Evolutionary conservation across 2,329 filamentous ascomycete species (phyloP).

Genomic region (Pestalotiopsis sp.): DNA sequence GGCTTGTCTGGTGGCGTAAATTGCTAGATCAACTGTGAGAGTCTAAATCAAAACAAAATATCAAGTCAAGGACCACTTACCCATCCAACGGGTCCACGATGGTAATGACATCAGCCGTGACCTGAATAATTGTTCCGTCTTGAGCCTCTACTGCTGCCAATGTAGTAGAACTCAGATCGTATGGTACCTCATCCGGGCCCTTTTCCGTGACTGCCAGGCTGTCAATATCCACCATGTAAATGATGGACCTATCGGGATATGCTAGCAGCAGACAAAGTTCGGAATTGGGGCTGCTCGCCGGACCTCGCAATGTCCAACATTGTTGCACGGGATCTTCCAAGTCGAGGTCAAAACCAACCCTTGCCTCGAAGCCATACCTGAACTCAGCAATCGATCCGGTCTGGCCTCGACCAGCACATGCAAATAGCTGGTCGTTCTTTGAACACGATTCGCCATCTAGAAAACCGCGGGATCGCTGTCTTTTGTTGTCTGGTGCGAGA

Average conservation of each 20-base stretch:
- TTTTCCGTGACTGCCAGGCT: slow-evolving; percentile 47
- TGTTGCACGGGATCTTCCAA: slow-evolving; percentile 50
- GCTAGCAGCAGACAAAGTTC: slow-evolving; percentile 48
- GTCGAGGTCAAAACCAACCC: slow-evolving; percentile 61
- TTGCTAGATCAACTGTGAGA: slow-evolving; percentile 24
- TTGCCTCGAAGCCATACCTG: slow-evolving; percentile 70
- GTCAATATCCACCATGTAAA: slow-evolving; percentile 52
- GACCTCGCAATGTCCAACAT: slow-evolving; percentile 53
- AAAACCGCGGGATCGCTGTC: slow-evolving; percentile 32
- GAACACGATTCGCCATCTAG: slow-evolving; percentile 26
- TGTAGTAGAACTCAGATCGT: slow-evolving; percentile 57
- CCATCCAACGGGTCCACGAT: slow-evolving; percentile 38
- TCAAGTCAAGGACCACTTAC: slow-evolving; percentile 32
- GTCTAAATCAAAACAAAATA: slow-evolving; percentile 1
- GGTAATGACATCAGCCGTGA: slow-evolving; percentile 52
- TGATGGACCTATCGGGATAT: slow-evolving; percentile 49
- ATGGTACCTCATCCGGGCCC: slow-evolving; percentile 41
- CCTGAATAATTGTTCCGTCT: slow-evolving; percentile 49
- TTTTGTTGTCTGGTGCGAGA: slow-evolving; percentile 47
- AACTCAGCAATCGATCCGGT: slow-evolving; percentile 70
- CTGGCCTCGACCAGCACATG: slow-evolving; percentile 64
- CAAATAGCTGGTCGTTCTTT: slow-evolving; percentile 62
- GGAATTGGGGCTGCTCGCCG: slow-evolving; percentile 21
- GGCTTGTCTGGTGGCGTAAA: slow-evolving; percentile 31
- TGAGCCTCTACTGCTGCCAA: slow-evolving; percentile 41